phyloP scores from a whole-genome alignment of 495 filamentous ascomycete species.

The Daldinia concentrica region DNA sequence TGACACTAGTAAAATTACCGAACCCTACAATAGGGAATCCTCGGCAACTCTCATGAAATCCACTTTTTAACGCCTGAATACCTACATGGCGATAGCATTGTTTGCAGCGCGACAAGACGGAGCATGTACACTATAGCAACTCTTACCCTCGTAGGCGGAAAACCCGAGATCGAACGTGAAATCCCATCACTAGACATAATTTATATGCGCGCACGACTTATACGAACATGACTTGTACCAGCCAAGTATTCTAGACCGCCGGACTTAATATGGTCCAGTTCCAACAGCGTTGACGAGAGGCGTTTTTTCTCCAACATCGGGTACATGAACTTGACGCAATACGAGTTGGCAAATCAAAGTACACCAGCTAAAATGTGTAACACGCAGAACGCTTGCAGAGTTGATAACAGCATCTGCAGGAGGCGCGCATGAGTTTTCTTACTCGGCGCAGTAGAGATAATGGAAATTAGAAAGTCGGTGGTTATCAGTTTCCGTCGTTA shows the following conservation, averaged over 20 bases:
- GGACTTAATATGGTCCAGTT: neutral
- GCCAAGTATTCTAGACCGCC: conserved; percentile 16
- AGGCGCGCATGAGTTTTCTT: conserved; percentile 18
- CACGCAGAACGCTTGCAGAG: conserved; percentile 29
- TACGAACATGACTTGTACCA: conserved; percentile 14
- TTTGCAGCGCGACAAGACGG: neutral
- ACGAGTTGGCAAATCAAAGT: conserved; percentile 38
- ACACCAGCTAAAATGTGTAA: conserved; percentile 20
- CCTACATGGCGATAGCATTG: neutral
- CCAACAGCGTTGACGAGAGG: neutral
- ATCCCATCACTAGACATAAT: conserved; percentile 4
- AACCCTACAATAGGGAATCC: conserved; percentile 13
- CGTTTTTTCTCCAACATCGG: conserved; percentile 19
- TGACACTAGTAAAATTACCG: conserved; percentile 18
- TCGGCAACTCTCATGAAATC: neutral
- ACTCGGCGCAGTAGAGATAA: neutral
- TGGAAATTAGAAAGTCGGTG: neutral
- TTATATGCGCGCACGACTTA: conserved; percentile 10
- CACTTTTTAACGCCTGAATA: neutral
- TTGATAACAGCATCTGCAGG: conserved; percentile 21
- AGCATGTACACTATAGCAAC: neutral
- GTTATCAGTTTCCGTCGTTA: neutral
- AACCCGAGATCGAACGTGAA: conserved; percentile 6
- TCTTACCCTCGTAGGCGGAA: neutral
- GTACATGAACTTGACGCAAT: conserved; percentile 34